phyloP scores from a whole-genome alignment of 78 protist genomes.

The Andalucia godoyi region DNA sequence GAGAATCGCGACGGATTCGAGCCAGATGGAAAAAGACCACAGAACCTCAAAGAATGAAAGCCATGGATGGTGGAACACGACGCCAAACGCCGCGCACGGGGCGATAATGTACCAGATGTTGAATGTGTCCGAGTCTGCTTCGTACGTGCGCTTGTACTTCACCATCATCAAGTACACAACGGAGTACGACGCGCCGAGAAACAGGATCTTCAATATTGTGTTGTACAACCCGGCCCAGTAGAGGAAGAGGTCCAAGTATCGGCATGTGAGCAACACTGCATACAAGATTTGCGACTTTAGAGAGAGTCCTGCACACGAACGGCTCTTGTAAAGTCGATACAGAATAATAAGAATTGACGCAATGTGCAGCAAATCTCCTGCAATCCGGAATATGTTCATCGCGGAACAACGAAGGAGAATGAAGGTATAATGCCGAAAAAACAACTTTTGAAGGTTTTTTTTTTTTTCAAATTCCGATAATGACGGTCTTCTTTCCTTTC shows the following conservation, averaged over 20 bases:
- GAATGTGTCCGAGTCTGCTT: constrained; percentile 57
- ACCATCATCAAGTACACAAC: constrained; percentile 53
- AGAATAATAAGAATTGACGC: constrained; percentile 28
- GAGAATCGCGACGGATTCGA: constrained; percentile 92
- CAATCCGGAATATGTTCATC: constrained; percentile 68
- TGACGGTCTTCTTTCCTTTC: no score
- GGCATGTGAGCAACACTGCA: constrained; percentile 46
- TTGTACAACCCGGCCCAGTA: constrained; percentile 37
- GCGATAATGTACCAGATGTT: constrained; percentile 43
- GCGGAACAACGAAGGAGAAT: no score
- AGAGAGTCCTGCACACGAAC: constrained; percentile 51
- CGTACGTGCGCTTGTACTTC: constrained; percentile 51
- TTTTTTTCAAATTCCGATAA: no score
- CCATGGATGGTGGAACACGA: constrained; percentile 30
- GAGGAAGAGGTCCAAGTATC: constrained; percentile 70
- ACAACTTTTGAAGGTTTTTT: no score
- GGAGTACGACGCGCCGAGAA: constrained; percentile 41
- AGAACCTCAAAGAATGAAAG: constrained; percentile 39
- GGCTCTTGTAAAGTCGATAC: constrained; percentile 18
- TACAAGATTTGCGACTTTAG: constrained; percentile 65
- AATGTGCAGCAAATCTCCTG: constrained; percentile 68
- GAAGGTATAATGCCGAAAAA: no score
- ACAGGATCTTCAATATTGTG: constrained; percentile 71
- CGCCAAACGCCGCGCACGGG: constrained; percentile 43
- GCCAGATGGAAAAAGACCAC: constrained; percentile 87